These are phyloP conservation scores for Middelhovenomyces tepae DNA, from an alignment of 805 yeast genomes.

Conservation along the genomic window DNA sequence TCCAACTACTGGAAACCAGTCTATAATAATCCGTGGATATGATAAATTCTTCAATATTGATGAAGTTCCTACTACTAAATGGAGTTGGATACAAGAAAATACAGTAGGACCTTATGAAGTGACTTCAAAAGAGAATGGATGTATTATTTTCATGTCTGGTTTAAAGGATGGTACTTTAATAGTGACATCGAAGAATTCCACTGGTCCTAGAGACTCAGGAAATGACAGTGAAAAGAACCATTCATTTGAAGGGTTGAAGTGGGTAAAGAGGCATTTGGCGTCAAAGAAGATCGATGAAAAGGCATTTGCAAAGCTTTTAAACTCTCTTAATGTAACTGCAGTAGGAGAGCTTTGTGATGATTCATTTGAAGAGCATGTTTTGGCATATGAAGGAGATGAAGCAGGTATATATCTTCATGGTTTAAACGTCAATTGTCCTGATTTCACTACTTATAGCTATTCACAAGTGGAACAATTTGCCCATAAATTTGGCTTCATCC, in stretches of 20 bases:
- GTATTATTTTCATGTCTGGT: constrained; percentile 78
- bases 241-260: constrained; percentile 60
- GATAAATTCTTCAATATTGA: constrained; percentile 85
- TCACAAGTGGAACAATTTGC: constrained; percentile 54
- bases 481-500: constrained; percentile 52
- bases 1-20: constrained; percentile 21
- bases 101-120: constrained; percentile 74
- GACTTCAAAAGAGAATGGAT: constrained; percentile 87
- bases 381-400: constrained; percentile 54
- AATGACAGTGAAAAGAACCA: constrained; percentile 44
- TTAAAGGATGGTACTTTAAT: constrained; percentile 64
- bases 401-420: constrained; percentile 92
- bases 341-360: constrained; percentile 94
- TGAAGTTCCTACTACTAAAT: constrained; percentile 50
- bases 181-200: constrained; percentile 86
- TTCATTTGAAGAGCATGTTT: constrained; percentile 83
- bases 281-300: constrained; percentile 30
- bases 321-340: constrained; percentile 56
- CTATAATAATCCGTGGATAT: constrained; percentile 75
- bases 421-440: constrained; percentile 55
- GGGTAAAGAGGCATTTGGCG: constrained; percentile 46
- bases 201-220: constrained; percentile 54
- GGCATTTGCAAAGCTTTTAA: constrained; percentile 50
- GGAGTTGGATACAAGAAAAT: constrained; percentile 34
- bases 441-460: constrained; percentile 59